Percentiles rank a stretch among this genome's conserved stretches.
Conservation (phyloP, 345 rosid species). For the Syzygium oleosum region DNA sequence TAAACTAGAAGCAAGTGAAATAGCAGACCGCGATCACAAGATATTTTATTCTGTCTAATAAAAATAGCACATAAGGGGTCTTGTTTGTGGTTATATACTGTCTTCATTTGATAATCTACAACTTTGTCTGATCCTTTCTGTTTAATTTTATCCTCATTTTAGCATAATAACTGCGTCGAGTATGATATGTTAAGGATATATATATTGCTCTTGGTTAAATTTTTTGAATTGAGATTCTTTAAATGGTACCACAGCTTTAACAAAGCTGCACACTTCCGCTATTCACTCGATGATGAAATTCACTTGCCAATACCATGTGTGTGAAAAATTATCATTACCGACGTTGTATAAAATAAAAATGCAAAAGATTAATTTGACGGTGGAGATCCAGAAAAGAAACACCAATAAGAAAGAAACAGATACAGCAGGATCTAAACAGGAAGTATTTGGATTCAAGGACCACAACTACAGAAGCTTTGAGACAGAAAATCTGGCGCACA, state of each 20-base stretch:
- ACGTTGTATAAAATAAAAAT: neutral
- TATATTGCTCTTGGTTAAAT: neutral
- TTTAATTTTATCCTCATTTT: neutral
- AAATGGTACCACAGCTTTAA: neutral
- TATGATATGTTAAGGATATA: neutral
- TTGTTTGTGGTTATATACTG: neutral
- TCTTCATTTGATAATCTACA: neutral
- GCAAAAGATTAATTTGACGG: neutral
- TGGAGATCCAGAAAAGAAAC: neutral
- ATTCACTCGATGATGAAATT: neutral
- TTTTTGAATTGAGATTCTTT: neutral
- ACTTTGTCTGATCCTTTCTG: neutral
- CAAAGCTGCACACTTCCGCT: neutral
- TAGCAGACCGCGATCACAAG: neutral
- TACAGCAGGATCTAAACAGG: neutral
- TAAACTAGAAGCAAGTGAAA: neutral
- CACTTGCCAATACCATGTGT: neutral
- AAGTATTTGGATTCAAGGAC: neutral
- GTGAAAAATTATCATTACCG: neutral
- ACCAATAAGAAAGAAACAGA: neutral
- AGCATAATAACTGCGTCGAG: neutral
- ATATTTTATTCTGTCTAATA: neutral
- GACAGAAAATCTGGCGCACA: neutral
- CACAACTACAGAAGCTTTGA: neutral
- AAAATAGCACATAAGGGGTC: neutral